These are phyloP conservation scores for Paramyrothecium roridum DNA, from an alignment of 2,329 filamentous ascomycete genomes.

Conservation along the genomic window DNA sequence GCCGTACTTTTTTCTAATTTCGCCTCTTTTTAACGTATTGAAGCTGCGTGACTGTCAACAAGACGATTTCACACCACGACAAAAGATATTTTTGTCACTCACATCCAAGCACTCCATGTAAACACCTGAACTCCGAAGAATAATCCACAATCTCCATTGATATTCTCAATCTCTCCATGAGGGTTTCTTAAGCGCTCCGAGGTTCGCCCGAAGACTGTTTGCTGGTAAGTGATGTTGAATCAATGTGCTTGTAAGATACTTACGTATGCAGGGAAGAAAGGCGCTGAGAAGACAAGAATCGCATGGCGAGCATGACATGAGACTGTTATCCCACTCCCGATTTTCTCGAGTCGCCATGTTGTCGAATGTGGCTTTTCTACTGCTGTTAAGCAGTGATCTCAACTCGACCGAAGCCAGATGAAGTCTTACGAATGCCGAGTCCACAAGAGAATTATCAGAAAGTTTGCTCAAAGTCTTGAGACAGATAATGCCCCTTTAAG, in stretches of 20 bases:
- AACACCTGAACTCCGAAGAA: conserved; percentile 33
- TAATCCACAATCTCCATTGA: conserved; percentile 40
- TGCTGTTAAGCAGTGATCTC: no score
- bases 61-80: no score
- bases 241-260: conserved; percentile 13
- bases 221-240: conserved; percentile 7
- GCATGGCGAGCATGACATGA: conserved; percentile 38
- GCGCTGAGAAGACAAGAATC: conserved; percentile 33
- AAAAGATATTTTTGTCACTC: no score
- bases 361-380: background rate
- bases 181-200: conserved; percentile 41
- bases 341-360: background rate
- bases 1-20: conserved; percentile 50
- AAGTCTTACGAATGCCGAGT: no score
- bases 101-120: conserved; percentile 42
- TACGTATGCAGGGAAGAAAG: conserved; percentile 41
- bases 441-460: no score
- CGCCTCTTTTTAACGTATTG: conserved; percentile 49
- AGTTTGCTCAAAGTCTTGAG: no score
- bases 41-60: conserved; percentile 23
- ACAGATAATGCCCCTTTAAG: no score
- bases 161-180: conserved; percentile 33
- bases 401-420: no score
- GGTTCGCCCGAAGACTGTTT: conserved; percentile 39
- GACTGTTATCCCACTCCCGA: conserved; percentile 31